These are phyloP conservation scores for Candolleomyces aberdarensis DNA, from an alignment of 768 basidiomycete species.

Conservation along the genomic window DNA sequence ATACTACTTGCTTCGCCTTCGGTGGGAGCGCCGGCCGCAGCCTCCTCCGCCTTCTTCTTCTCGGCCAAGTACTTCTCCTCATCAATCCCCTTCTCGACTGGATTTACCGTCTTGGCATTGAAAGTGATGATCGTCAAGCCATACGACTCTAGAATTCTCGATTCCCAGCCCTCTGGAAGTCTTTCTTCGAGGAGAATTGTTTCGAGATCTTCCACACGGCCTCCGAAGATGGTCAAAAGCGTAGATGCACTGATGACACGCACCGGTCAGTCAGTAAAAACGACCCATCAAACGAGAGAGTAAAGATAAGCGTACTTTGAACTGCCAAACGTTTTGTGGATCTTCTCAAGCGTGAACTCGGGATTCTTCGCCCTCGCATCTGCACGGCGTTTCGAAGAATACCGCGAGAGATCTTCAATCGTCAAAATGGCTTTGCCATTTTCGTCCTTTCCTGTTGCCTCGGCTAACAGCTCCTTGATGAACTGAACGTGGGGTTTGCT, in stretches of 20 bases:
- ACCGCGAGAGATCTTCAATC: slow-evolving; percentile 52
- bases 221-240: slow-evolving; percentile 49
- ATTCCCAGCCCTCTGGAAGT: slow-evolving; percentile 63
- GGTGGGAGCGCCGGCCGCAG: not conserved
- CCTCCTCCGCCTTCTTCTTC: slow-evolving; percentile 4
- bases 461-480: slow-evolving; percentile 53
- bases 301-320: slow-evolving; percentile 49
- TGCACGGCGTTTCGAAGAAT: slow-evolving; percentile 57
- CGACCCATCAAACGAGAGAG: not conserved
- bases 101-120: slow-evolving; percentile 37
- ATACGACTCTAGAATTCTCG: slow-evolving; percentile 40
- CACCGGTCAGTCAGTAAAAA: not conserved
- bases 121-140: slow-evolving; percentile 57
- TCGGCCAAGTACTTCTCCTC: slow-evolving; percentile 24
- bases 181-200: slow-evolving; percentile 58
- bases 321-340: slow-evolving; percentile 63
- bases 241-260: slow-evolving; percentile 51
- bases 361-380: slow-evolving; percentile 53
- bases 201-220: slow-evolving; percentile 47
- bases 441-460: slow-evolving; percentile 55
- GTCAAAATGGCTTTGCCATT: slow-evolving; percentile 51
- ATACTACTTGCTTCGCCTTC: not conserved
- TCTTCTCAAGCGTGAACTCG: slow-evolving; percentile 45
- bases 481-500: slow-evolving; percentile 43
- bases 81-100: slow-evolving; percentile 32